Evolutionary conservation across 345 rosid genomes (phyloP), one percentile per base, ranked within the genome.

Genomic region (Atalantia buxifolia): DNA sequence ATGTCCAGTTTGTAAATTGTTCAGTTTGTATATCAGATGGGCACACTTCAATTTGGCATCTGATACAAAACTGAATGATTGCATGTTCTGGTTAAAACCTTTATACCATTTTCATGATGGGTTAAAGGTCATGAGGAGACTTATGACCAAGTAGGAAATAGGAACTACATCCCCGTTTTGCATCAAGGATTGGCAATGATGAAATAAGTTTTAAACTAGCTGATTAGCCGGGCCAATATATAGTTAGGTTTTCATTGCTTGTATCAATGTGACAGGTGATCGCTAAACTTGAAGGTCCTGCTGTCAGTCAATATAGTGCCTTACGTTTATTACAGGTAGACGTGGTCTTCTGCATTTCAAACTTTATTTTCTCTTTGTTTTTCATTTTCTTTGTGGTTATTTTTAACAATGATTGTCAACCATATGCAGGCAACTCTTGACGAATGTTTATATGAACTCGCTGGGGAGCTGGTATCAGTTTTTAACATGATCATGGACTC

Each of bases 281-380:
- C 80, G 94, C 98, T 56, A 96, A 96, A 86, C 97, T 96, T 36
- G 98, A 96, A 92, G 98, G 98, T 83, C 91, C 97, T 81, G 98
- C 94, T 74, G 99, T 96, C 76, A 92, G 97, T 86, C 99, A 94
- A 88, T 96, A 96, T 66, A 89, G 94, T 83, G 98, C 99, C 77
- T 86, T 96, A 75, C 98, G 97, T 65, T 84, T 96, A 77, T 85
- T 95, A 76, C 98, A 92, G 97, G 98, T 95, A 84, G 69, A 68
- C 12, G 35, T 71, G 60, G 50, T 69, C 69, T 74, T 40, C 40
- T 73, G 33, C 72, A 35, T 66, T 77, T 6, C 13, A 45, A 57
- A 12, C 28, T 25, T 59, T 66, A n/a, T 55, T n/a, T 60, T 64
- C 59, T 66, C 16, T 19, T 38, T n/a, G 60, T 50, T 72, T 74